A percentile compares a stretch with the other conserved stretches of the same genome.
These are phyloP conservation scores for Arctostaphylos glauca DNA, from an alignment of 148 eudicot species.

Conservation along the genomic window DNA sequence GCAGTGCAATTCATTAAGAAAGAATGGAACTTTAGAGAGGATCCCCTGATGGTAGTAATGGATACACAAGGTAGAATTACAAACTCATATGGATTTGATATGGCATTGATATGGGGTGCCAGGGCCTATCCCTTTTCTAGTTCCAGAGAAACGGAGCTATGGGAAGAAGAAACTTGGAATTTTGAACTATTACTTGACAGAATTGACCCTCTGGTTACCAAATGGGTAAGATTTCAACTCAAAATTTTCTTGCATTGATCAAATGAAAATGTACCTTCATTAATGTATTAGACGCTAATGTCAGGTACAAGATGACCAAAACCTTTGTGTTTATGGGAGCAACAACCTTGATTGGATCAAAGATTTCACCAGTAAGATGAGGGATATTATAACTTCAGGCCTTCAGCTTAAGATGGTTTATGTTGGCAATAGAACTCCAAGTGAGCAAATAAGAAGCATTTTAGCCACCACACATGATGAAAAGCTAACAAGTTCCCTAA, in stretches of 20 bases:
- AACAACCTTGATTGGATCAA: conserved; percentile 50
- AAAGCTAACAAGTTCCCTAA: conserved; percentile 32
- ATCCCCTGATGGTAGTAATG: conserved; percentile 70
- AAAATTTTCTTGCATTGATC: not conserved
- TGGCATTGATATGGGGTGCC: conserved; percentile 68
- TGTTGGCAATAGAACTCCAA: conserved; percentile 40
- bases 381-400: conserved; percentile 30
- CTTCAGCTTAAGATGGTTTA: conserved; percentile 49
- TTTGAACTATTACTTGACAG: conserved; percentile 39
- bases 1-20: conserved; percentile 41
- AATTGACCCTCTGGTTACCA: conserved; percentile 41
- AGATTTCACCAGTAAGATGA: conserved; percentile 40
- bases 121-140: conserved; percentile 64
- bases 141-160: conserved; percentile 55
- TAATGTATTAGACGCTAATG: not conserved
- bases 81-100: conserved; percentile 56
- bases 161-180: conserved; percentile 51
- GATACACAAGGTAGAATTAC: conserved; percentile 44
- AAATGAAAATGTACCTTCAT: not conserved
- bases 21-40: conserved; percentile 47
- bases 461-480: conserved; percentile 35
- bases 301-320: conserved; percentile 56
- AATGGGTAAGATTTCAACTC: conserved; percentile 45
- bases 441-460: conserved; percentile 26
- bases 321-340: conserved; percentile 65